Evolutionary conservation across 2,329 filamentous ascomycete species (phyloP).

Genomic region (Falciphora oryzae): DNA sequence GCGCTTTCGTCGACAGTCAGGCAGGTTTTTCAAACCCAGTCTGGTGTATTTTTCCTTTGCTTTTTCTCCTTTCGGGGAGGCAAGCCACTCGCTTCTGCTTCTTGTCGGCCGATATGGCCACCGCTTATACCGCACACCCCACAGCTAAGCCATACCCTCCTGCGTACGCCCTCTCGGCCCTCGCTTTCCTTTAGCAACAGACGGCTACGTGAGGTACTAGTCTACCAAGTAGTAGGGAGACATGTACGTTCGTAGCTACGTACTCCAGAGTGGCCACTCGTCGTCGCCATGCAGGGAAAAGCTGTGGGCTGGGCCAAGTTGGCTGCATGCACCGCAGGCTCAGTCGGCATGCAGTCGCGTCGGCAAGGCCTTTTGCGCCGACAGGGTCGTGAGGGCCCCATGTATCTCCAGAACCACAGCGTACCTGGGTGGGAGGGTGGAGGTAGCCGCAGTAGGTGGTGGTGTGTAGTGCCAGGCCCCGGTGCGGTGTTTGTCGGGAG

Average conservation of each 20-base stretch:
- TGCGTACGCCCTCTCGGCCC: background rate
- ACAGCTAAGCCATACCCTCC: background rate
- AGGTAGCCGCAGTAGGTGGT: background rate
- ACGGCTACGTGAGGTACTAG: background rate
- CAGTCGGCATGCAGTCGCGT: background rate
- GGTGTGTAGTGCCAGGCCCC: background rate
- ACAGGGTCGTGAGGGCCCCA: background rate
- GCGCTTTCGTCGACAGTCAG: background rate
- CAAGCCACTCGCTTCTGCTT: background rate
- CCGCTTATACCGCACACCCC: background rate
- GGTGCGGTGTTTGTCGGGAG: background rate
- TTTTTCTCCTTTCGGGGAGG: background rate
- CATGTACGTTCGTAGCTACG: background rate
- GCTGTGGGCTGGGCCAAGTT: slow-evolving; percentile 3
- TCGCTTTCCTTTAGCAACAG: background rate
- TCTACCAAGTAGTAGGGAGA: background rate
- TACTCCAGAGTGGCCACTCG: background rate
- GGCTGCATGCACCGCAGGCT: slow-evolving; percentile 1
- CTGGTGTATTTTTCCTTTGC: background rate
- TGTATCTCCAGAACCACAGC: background rate
- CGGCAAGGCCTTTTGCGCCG: background rate
- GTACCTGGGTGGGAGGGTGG: background rate
- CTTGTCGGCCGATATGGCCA: slow-evolving; percentile 4
- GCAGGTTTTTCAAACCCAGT: background rate
- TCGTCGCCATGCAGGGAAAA: background rate